phyloP scores from a whole-genome alignment of 371 early-diverging fungal genomes.

The Mucor indicus region DNA sequence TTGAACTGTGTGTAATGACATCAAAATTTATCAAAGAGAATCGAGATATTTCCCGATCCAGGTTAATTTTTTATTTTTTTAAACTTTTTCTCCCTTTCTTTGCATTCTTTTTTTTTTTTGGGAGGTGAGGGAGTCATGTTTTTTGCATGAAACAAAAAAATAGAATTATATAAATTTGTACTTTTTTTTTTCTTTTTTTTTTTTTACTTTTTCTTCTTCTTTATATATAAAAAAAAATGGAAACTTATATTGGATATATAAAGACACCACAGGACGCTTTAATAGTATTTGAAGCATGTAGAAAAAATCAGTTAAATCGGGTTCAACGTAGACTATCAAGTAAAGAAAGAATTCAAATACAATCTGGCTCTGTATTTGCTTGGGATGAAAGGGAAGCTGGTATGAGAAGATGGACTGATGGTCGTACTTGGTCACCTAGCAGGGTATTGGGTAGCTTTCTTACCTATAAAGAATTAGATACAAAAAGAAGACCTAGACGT shows the following conservation, averaged over 20 bases:
- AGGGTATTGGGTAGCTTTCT: conserved; percentile 79
- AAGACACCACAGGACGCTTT: conserved; percentile 80
- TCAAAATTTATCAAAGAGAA: too few species aligned
- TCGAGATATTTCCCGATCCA: conserved; percentile 28
- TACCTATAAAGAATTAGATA: conserved; percentile 76
- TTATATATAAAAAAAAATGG: too few species aligned
- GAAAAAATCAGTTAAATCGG: conserved; percentile 58
- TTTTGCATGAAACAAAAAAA: conserved; percentile 28
- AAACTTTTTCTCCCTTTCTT: neutral
- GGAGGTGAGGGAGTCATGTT: too few species aligned
- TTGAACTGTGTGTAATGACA: too few species aligned
- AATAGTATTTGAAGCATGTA: conserved; percentile 80
- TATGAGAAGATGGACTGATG: conserved; percentile 92
- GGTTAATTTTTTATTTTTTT: conserved; percentile 6
- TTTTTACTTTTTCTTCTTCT: too few species aligned
- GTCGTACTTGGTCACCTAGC: conserved; percentile 84
- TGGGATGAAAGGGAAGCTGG: conserved; percentile 91
- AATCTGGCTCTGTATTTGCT: conserved; percentile 83
- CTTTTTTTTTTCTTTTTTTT: too few species aligned
- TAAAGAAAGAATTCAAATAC: conserved; percentile 71
- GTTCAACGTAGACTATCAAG: conserved; percentile 79
- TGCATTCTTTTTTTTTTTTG: conserved; percentile 1
- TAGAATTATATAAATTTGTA: too few species aligned
- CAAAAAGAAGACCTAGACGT: conserved; percentile 41
- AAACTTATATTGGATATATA: conserved; percentile 76